These are phyloP conservation scores for Aspergillus haitiensis DNA, from an alignment of 495 filamentous ascomycete species.

Conservation along the genomic window DNA sequence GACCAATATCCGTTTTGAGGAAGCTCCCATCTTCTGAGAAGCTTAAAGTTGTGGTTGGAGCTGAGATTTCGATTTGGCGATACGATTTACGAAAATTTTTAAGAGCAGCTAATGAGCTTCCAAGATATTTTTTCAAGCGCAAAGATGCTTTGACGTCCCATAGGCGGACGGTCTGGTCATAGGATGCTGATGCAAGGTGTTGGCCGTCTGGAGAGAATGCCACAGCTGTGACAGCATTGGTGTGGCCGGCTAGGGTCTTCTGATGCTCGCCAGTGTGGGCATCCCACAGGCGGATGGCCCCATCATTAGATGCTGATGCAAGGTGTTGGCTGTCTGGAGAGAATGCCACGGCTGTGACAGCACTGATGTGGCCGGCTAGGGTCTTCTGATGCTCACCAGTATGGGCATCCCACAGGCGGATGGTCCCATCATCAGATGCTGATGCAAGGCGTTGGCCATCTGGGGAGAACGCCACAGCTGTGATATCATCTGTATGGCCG, in stretches of 20 bases:
- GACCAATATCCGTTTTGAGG: no score
- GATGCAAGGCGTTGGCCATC: slow-evolving; percentile 35
- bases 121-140: background rate
- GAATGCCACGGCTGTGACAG: background rate
- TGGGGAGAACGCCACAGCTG: slow-evolving; percentile 36
- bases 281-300: slow-evolving; percentile 11
- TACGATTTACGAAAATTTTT: background rate
- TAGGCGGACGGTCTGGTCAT: background rate
- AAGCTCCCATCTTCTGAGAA: no score
- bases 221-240: slow-evolving; percentile 17
- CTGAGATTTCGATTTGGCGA: background rate
- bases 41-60: no score
- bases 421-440: slow-evolving; percentile 18
- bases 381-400: slow-evolving; percentile 25
- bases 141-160: background rate
- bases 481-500: slow-evolving; percentile 22
- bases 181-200: slow-evolving; percentile 10
- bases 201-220: slow-evolving; percentile 26
- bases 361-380: slow-evolving; percentile 17
- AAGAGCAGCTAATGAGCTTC: background rate
- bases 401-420: slow-evolving; percentile 26
- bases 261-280: slow-evolving; percentile 2
- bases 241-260: slow-evolving; percentile 26
- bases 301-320: background rate
- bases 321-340: slow-evolving; percentile 2